Evolutionary conservation across 1,139 yeast species (phyloP).

Genomic region (Suhomyces bribrorum): DNA sequence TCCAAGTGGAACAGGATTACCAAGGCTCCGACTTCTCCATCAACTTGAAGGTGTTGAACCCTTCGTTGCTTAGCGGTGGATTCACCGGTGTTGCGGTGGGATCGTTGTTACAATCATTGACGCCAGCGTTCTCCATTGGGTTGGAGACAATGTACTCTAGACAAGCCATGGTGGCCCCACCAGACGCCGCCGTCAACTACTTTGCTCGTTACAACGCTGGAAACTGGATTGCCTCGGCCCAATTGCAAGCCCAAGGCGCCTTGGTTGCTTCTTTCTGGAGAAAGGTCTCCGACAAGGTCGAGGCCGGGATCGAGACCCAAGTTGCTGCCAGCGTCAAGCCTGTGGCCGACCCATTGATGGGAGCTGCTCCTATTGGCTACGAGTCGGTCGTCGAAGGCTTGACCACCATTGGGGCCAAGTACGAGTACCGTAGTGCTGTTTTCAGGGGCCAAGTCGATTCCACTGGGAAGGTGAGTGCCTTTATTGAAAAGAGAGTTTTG

Average conservation of each 20-base stretch:
- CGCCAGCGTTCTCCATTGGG: constrained; percentile 85
- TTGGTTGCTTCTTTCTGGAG: constrained; percentile 91
- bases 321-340: constrained; percentile 78
- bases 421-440: constrained; percentile 94
- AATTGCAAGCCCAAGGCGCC: constrained; percentile 91
- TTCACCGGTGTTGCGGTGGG: constrained; percentile 92
- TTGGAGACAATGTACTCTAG: constrained; percentile 89
- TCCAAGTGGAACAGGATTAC: constrained; percentile 94
- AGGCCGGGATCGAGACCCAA: constrained; percentile 95
- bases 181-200: constrained; percentile 89
- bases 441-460: constrained; percentile 96
- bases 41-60: constrained; percentile 90
- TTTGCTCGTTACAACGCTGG: constrained; percentile 87
- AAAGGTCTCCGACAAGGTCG: constrained; percentile 86
- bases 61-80: constrained; percentile 71
- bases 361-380: constrained; percentile 75
- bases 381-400: constrained; percentile 86
- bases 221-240: constrained; percentile 93
- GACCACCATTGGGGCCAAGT: constrained; percentile 95
- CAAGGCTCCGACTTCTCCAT: constrained; percentile 86
- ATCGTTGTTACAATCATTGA: constrained; percentile 84
- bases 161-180: constrained; percentile 73
- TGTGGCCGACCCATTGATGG: constrained; percentile 77
- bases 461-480: constrained; percentile 85
- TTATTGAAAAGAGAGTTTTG: constrained; percentile 89